A percentile compares a stretch with the other conserved stretches of the same genome.
Evolutionary conservation across 2,329 filamentous ascomycete genomes (phyloP).

Genomic region (Ceratocystis harringtonii): DNA sequence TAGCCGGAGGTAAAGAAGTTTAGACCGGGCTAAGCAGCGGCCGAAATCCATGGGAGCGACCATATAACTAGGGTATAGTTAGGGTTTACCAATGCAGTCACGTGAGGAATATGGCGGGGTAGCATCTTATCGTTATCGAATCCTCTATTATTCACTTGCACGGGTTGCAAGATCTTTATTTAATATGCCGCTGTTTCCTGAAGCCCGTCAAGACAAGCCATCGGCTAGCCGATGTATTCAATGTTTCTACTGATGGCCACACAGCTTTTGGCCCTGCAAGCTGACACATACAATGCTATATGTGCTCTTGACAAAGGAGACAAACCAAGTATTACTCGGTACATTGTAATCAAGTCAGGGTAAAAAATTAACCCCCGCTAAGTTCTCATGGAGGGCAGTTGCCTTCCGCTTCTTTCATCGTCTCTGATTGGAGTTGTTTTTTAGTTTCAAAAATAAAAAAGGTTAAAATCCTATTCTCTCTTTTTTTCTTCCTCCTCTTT

Average conservation of each 20-base stretch:
- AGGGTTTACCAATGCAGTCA: neutral
- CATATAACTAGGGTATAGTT: neutral
- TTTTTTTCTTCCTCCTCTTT: neutral
- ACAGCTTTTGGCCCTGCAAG: neutral
- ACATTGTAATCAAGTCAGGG: neutral
- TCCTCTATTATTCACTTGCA: neutral
- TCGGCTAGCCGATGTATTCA: neutral
- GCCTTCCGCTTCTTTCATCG: neutral
- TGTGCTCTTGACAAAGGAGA: neutral
- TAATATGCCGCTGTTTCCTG: neutral
- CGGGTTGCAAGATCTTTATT: neutral
- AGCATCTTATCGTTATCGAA: neutral
- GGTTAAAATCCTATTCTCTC: neutral
- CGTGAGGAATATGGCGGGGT: neutral
- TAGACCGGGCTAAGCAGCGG: neutral
- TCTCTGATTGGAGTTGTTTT: neutral
- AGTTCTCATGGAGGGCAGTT: neutral
- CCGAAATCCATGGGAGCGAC: neutral
- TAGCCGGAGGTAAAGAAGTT: neutral
- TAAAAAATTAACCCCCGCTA: constrained; percentile 1
- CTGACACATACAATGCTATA: neutral
- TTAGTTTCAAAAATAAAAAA: neutral
- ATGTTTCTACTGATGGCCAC: neutral
- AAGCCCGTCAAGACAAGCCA: neutral
- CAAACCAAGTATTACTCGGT: neutral